Evolutionary conservation across 345 rosid species (phyloP).

Genomic region (Lepidium sativum): DNA sequence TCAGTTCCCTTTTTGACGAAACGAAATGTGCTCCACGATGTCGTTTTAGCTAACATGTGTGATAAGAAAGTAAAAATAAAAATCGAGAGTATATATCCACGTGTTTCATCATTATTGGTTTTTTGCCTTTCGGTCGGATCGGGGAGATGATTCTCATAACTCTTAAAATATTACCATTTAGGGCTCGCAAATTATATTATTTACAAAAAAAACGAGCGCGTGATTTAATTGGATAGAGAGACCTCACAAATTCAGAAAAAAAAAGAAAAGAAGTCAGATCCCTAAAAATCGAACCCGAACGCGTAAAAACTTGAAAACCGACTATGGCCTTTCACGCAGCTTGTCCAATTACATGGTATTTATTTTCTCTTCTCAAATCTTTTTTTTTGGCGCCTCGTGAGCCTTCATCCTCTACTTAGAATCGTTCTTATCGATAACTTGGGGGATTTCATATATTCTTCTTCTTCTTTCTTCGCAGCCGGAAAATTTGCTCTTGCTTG

Average conservation of each 20-base stretch:
- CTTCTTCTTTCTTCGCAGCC: slow-evolving; percentile 34
- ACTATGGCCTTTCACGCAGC: slow-evolving; percentile 99
- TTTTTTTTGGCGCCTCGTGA: slow-evolving; percentile 12
- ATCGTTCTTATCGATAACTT: background rate
- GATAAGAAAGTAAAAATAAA: background rate
- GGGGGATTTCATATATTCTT: slow-evolving; percentile 4
- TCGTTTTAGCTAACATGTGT: background rate
- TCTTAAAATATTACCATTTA: background rate
- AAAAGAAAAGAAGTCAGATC: slow-evolving; percentile 35
- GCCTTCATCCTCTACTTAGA: background rate
- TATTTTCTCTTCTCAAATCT: background rate
- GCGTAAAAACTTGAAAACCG: slow-evolving; percentile 30
- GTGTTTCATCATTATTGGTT: background rate
- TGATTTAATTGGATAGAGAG: slow-evolving; percentile 2
- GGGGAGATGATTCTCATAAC: background rate
- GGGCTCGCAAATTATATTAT: background rate
- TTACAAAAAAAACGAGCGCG: background rate
- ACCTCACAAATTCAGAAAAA: background rate
- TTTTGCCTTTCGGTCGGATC: background rate
- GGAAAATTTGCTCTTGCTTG: slow-evolving; percentile 77
- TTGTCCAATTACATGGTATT: slow-evolving; percentile 90
- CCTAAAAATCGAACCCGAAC: slow-evolving; percentile 43
- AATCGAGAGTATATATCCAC: background rate
- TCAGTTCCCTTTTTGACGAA: background rate
- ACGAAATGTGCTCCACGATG: background rate